Percentiles rank a stretch among this genome's conserved stretches.
These are phyloP conservation scores for Cordyceps farinosa DNA, from an alignment of 2,329 filamentous ascomycete genomes.

Conservation along the genomic window DNA sequence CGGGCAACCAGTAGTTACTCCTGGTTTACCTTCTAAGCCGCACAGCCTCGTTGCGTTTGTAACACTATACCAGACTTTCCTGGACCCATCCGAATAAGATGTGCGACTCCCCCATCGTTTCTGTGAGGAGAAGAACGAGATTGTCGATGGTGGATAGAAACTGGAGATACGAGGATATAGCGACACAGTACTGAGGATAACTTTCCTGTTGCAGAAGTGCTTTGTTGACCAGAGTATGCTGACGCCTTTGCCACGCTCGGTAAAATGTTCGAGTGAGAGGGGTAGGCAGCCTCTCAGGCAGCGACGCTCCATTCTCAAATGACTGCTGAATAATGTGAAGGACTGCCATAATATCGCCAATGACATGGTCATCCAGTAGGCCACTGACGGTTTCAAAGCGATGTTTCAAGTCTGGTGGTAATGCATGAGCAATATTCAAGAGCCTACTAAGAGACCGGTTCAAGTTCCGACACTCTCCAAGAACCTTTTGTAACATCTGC, in stretches of 20 bases:
- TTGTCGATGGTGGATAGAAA: constrained; percentile 43
- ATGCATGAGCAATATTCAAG: constrained; percentile 30
- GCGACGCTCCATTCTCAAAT: constrained; percentile 43
- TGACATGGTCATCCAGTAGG: constrained; percentile 39
- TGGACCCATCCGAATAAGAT: not conserved
- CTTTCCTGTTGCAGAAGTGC: constrained; percentile 37
- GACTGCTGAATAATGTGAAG: constrained; percentile 43
- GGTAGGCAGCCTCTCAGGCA: constrained; percentile 45
- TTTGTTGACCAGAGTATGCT: constrained; percentile 29
- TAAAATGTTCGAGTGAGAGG: constrained; percentile 39
- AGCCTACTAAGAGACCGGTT: constrained; percentile 33
- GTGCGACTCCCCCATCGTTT: constrained; percentile 40
- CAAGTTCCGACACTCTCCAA: constrained; percentile 30
- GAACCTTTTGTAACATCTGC: constrained; percentile 28
- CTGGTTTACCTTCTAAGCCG: too few relatives aligned
- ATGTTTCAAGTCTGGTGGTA: constrained; percentile 38
- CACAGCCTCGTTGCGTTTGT: too few relatives aligned
- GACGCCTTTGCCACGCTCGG: constrained; percentile 24
- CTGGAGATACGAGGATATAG: constrained; percentile 40
- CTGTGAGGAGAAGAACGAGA: constrained; percentile 42
- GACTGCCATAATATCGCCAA: constrained; percentile 50
- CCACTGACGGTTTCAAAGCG: constrained; percentile 37
- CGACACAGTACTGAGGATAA: constrained; percentile 45
- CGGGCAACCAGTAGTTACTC: too few relatives aligned
- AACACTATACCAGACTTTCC: not conserved